A percentile compares a stretch with the other conserved stretches of the same genome.
Conservation (phyloP, 129 eudicot species). For the Gnaphalium uliginosum region DNA sequence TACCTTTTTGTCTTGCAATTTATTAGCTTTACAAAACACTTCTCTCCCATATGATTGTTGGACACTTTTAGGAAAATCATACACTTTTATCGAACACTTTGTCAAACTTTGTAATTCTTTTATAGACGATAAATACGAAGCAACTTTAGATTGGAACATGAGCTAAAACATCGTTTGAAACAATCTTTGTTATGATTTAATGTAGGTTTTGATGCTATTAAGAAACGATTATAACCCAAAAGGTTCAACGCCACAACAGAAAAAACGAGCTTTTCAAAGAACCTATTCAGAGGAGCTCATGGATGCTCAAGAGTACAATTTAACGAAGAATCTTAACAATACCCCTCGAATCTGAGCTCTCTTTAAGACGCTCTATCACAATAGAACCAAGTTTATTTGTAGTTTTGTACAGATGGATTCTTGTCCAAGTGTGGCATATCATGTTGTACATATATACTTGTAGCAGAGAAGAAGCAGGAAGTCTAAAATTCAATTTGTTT, state of each 20-base stretch:
- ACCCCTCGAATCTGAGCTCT: constrained; percentile 25
- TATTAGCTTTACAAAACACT: background rate
- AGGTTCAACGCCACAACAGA: constrained; percentile 37
- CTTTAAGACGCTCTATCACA: background rate
- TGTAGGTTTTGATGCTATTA: constrained; percentile 59
- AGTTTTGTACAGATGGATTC: constrained; percentile 20
- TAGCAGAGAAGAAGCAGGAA: background rate
- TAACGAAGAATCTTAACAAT: constrained; percentile 50
- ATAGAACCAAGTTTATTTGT: constrained; percentile 7
- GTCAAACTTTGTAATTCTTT: background rate
- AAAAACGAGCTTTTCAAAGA: constrained; percentile 49
- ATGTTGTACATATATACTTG: background rate
- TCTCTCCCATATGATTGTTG: background rate
- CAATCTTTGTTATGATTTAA: background rate
- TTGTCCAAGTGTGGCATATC: constrained; percentile 16
- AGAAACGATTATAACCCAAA: constrained; percentile 41
- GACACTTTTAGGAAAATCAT: no score
- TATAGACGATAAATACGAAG: background rate
- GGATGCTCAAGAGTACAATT: constrained; percentile 72
- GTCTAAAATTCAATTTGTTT: no score
- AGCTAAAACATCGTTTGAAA: background rate
- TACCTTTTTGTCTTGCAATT: background rate
- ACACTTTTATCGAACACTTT: background rate
- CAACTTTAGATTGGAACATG: background rate
- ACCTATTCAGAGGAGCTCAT: constrained; percentile 77